These are phyloP conservation scores for Podaxis sp. DNA, from an alignment of 768 basidiomycete genomes.

Conservation along the genomic window DNA sequence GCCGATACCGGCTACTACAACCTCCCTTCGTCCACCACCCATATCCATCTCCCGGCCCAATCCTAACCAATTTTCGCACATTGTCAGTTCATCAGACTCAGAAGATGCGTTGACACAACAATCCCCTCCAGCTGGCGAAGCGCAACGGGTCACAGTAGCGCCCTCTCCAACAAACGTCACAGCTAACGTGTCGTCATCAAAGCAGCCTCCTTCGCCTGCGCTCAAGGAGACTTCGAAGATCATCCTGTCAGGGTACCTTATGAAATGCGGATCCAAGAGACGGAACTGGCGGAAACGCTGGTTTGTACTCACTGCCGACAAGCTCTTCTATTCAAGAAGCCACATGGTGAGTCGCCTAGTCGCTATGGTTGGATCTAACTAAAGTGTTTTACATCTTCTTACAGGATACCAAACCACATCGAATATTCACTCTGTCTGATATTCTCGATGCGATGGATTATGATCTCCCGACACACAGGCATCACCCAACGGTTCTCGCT, in stretches of 20 bases:
- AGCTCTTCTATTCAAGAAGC: conserved; percentile 81
- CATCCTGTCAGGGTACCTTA: conserved; percentile 86
- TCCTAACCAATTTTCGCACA: conserved; percentile 31
- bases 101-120: conserved; percentile 45
- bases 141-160: neutral
- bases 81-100: conserved; percentile 73
- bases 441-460: conserved; percentile 93
- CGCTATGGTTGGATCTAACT: neutral
- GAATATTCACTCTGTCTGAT: conserved; percentile 77
- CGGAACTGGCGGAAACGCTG: conserved; percentile 96
- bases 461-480: conserved; percentile 55
- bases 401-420: conserved; percentile 87
- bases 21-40: conserved; percentile 27
- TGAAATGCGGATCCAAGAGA: conserved; percentile 93
- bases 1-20: conserved; percentile 26
- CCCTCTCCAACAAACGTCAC: conserved; percentile 14
- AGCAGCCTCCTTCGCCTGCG: neutral
- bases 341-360: conserved; percentile 76
- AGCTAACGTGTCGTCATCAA: conserved; percentile 25
- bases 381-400: conserved; percentile 1
- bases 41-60: conserved; percentile 46
- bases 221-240: conserved; percentile 67
- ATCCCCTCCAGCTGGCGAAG: neutral
- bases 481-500: conserved; percentile 31
- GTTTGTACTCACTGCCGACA: conserved; percentile 91